Evolutionary conservation across 257 asterid genomes (phyloP).

Genomic region (Coffea canephora): DNA sequence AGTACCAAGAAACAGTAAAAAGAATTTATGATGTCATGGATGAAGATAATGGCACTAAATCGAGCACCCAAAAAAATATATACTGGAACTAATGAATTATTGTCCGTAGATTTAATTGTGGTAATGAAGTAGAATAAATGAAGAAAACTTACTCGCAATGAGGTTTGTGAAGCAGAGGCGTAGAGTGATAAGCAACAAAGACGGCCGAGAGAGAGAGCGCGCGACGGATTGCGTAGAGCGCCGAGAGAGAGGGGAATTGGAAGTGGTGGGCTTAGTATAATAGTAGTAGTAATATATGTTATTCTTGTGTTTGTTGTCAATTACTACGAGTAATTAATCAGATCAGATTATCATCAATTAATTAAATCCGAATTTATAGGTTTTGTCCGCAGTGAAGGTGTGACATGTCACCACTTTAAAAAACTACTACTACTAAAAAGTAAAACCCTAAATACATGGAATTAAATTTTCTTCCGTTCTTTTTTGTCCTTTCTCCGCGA

Average conservation of each 20-base stretch:
- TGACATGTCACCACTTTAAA: too few relatives aligned
- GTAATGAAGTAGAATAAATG: constrained; percentile 11
- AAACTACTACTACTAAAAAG: too few relatives aligned
- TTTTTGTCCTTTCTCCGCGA: too few relatives aligned
- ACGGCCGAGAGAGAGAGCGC: not conserved
- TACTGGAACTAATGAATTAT: not conserved
- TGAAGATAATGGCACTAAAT: not conserved
- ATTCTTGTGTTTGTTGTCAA: not conserved
- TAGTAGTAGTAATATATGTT: not conserved
- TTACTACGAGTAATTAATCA: not conserved
- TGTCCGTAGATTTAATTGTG: not conserved
- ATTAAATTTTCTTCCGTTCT: too few relatives aligned
- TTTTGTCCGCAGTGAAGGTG: not conserved
- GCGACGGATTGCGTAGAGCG: constrained; percentile 43
- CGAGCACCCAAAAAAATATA: not conserved
- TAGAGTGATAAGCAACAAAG: constrained; percentile 22
- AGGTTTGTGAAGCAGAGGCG: constrained; percentile 17
- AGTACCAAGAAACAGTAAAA: not conserved
- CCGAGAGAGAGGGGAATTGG: not conserved
- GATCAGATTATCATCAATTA: not conserved
- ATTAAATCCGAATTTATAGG: not conserved
- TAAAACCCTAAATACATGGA: too few relatives aligned
- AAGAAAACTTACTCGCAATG: constrained; percentile 40
- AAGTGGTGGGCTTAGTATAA: not conserved
- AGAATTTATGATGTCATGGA: not conserved